These are phyloP conservation scores for Penicillium concentricum DNA, from an alignment of 2,329 filamentous ascomycete species.

Conservation along the genomic window DNA sequence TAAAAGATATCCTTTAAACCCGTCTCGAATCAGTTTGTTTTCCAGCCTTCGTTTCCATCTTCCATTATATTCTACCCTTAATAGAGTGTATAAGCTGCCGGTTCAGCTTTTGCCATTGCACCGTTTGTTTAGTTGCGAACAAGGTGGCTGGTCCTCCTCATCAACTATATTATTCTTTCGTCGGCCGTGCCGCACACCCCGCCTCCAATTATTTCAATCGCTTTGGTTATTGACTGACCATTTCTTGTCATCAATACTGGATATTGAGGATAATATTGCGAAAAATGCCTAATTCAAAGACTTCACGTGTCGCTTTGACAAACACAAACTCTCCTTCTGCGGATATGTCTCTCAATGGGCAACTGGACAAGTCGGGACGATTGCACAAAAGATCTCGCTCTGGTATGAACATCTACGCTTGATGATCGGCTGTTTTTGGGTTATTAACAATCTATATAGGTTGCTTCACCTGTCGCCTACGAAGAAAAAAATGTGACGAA, in stretches of 20 bases:
- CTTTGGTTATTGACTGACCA: constrained; percentile 3
- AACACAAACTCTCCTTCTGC: not conserved
- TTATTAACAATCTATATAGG: constrained; percentile 41
- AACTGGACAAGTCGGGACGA: constrained; percentile 41
- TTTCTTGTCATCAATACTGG: constrained; percentile 3
- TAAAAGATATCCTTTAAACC: constrained; percentile 7
- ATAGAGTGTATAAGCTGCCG: constrained; percentile 43
- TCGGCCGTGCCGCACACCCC: constrained; percentile 6
- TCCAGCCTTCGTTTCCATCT: constrained; percentile 26
- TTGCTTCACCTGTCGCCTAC: constrained; percentile 66
- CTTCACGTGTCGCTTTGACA: not conserved
- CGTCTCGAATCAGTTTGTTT: constrained; percentile 10
- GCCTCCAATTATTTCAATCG: not conserved
- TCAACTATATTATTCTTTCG: constrained; percentile 15
- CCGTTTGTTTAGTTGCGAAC: constrained; percentile 9
- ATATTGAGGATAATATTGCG: constrained; percentile 1
- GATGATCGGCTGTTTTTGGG: not conserved
- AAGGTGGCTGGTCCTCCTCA: constrained; percentile 14
- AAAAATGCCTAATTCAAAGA: constrained; percentile 10
- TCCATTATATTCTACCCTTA: constrained; percentile 23
- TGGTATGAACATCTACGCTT: constrained; percentile 58
- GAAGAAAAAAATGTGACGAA: constrained; percentile 70
- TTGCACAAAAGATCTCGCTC: constrained; percentile 93
- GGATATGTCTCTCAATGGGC: not conserved
- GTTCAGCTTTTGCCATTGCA: constrained; percentile 40